Evolutionary conservation across 768 basidiomycete species (phyloP).

Genomic region (Rubroboletus pulcherrimus): DNA sequence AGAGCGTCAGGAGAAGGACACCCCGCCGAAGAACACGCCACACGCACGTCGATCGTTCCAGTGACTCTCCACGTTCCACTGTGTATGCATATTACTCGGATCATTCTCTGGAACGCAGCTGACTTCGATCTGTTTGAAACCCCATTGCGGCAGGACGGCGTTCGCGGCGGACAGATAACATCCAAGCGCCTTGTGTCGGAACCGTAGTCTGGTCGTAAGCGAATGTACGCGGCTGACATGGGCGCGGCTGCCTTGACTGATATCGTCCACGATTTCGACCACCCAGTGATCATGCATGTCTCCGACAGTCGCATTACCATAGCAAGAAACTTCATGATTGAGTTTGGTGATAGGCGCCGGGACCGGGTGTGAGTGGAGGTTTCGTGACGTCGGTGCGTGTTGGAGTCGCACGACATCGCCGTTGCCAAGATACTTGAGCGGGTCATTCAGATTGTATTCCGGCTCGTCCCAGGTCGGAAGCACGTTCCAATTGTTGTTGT

Average conservation of each 20-base stretch:
- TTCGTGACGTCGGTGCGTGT: conserved; percentile 80
- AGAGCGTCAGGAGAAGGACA: neutral
- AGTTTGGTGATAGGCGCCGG: conserved; percentile 86
- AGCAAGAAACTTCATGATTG: conserved; percentile 89
- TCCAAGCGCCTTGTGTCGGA: conserved; percentile 70
- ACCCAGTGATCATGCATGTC: conserved; percentile 89
- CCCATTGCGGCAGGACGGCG: conserved; percentile 91
- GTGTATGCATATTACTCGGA: conserved; percentile 75
- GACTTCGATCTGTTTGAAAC: conserved; percentile 98
- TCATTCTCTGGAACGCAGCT: conserved; percentile 88
- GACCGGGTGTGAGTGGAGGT: conserved; percentile 88
- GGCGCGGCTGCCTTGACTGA: conserved; percentile 55
- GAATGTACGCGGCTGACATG: conserved; percentile 74
- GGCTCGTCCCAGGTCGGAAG: conserved; percentile 79
- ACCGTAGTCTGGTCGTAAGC: conserved; percentile 84
- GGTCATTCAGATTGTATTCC: conserved; percentile 58
- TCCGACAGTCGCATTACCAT: conserved; percentile 87
- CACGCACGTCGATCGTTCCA: conserved; percentile 90
- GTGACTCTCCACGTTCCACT: conserved; percentile 98
- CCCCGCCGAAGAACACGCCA: neutral
- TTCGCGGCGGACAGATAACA: conserved; percentile 93
- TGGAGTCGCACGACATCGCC: conserved; percentile 78
- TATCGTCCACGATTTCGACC: conserved; percentile 92
- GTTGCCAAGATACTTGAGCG: conserved; percentile 66
- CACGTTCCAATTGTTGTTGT: conserved; percentile 90